Conservation (phyloP, 2,329 filamentous ascomycete genomes). For the Neofusicoccum laricinum region DNA sequence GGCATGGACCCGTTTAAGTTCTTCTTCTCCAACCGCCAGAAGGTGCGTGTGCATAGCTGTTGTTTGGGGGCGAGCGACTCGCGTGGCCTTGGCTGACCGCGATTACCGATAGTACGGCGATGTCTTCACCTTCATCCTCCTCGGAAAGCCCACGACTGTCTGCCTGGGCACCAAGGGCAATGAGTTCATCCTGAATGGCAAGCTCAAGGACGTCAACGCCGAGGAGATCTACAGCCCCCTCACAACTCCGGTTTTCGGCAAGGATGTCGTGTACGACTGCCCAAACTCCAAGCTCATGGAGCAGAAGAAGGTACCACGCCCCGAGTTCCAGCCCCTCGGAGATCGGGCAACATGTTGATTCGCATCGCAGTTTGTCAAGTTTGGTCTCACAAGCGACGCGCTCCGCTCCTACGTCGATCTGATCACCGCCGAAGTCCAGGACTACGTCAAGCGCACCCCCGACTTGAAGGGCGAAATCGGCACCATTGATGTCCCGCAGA, state of each 20-base stretch:
- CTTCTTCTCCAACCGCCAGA: slow-evolving; percentile 69
- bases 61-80: neutral
- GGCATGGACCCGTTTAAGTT: slow-evolving; percentile 92
- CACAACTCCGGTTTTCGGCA: slow-evolving; percentile 70
- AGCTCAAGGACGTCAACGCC: slow-evolving; percentile 83
- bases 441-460: slow-evolving; percentile 67
- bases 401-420: slow-evolving; percentile 75
- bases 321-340: neutral
- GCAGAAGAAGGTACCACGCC: slow-evolving; percentile 75
- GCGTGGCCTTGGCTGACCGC: slow-evolving; percentile 6
- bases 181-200: slow-evolving; percentile 89
- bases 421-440: slow-evolving; percentile 70
- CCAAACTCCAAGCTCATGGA: slow-evolving; percentile 92
- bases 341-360: slow-evolving; percentile 16
- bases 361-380: slow-evolving; percentile 69
- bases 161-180: slow-evolving; percentile 79
- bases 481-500: slow-evolving; percentile 67
- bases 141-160: slow-evolving; percentile 87
- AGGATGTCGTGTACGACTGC: slow-evolving; percentile 86
- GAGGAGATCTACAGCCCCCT: slow-evolving; percentile 87
- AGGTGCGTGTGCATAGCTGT: slow-evolving; percentile 53
- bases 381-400: slow-evolving; percentile 71
- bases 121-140: slow-evolving; percentile 83
- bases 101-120: slow-evolving; percentile 66
- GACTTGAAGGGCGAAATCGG: slow-evolving; percentile 68